Percentiles rank a stretch among this genome's conserved stretches.
Evolutionary conservation across 345 rosid species (phyloP).

Genomic region (Stellera chamaejasme): DNA sequence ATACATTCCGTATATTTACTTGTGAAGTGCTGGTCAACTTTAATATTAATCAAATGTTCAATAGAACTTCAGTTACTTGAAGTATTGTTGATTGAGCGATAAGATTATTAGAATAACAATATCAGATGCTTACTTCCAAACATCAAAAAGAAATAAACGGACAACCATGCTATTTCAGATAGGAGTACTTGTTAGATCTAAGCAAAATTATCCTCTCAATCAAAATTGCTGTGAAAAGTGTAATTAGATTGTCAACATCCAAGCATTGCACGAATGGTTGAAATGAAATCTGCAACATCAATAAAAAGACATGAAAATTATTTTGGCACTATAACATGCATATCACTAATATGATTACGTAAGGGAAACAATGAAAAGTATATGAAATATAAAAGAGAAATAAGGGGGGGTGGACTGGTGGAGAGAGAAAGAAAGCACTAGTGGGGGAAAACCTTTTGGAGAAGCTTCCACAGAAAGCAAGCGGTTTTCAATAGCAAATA

Average conservation of each 20-base stretch:
- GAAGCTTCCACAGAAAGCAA: conserved; percentile 90
- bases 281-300: conserved; percentile 83
- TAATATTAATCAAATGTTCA: no score
- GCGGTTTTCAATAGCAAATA: conserved; percentile 84
- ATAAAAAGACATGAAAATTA: conserved; percentile 4
- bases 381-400: conserved; percentile 13
- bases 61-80: no score
- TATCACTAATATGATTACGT: background rate
- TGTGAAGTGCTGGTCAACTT: no score
- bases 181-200: conserved; percentile 84
- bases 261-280: conserved; percentile 93
- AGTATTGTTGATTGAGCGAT: no score
- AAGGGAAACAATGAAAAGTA: conserved; percentile 10
- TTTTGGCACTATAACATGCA: background rate
- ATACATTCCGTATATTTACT: no score
- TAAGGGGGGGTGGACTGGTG: background rate
- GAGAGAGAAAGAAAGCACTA: conserved; percentile 40
- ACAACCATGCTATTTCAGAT: background rate
- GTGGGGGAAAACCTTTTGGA: conserved; percentile 87
- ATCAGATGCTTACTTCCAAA: no score
- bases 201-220: conserved; percentile 90
- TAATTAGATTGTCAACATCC: conserved; percentile 90
- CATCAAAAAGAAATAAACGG: no score
- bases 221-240: conserved; percentile 79
- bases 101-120: no score